Evolutionary conservation across 1,139 yeast genomes (phyloP).

Genomic region (Citeromyces siamensis): DNA sequence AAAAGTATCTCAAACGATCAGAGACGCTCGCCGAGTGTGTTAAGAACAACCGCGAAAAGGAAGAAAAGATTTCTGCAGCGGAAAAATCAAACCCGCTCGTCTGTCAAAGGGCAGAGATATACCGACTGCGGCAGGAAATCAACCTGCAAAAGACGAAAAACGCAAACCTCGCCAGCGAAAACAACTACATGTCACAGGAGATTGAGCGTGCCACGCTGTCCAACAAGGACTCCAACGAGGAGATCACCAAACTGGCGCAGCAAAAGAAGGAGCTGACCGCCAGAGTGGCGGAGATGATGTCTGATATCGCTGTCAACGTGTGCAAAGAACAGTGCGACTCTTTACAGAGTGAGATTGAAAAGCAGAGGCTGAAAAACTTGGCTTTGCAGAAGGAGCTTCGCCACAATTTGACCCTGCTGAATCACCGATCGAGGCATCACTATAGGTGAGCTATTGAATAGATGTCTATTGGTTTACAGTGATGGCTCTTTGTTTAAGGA

Average conservation of each 20-base stretch:
- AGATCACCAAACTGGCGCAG: neutral
- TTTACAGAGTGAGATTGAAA: neutral
- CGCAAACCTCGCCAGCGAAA: conserved; percentile 25
- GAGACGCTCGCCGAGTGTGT: conserved; percentile 16
- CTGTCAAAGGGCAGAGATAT: neutral
- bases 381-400: neutral
- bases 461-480: too few relatives aligned
- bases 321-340: neutral
- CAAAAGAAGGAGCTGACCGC: neutral
- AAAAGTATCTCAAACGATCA: conserved; percentile 15
- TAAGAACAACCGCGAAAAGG: too few relatives aligned
- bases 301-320: neutral
- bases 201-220: conserved; percentile 47
- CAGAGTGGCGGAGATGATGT: neutral
- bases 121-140: neutral
- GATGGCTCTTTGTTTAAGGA: too few relatives aligned
- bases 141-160: neutral
- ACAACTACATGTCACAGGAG: conserved; percentile 54
- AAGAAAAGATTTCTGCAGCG: neutral
- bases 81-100: neutral
- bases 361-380: neutral
- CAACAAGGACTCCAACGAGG: conserved; percentile 14
- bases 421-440: neutral
- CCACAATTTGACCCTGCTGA: neutral
- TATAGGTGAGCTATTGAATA: too few relatives aligned